Evolutionary conservation across 768 basidiomycete species (phyloP), one percentile per base, ranked within the genome.

Genomic region (Holtermanniella nyarrowii): DNA sequence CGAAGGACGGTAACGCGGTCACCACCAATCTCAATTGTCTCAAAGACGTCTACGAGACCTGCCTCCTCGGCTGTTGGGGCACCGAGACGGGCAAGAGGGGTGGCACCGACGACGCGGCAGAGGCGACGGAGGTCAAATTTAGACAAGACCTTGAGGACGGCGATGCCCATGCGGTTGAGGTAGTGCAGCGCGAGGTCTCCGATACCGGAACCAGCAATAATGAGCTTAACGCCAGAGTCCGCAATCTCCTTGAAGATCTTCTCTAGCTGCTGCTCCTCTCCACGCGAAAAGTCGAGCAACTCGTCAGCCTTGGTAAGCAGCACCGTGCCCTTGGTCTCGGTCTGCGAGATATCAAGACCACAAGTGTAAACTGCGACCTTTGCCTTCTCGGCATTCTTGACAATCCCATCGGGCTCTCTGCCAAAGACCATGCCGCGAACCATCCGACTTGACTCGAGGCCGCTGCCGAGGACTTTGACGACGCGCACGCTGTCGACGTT

Each of bases 361-460:
- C 82, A 86, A 0, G 93, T 97, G 75, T 85, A 99, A 51, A 99
- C 86, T 2, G 86, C 93, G 26, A 99, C 93, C 74, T 97, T 97
- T 43, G 84, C 88, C 62, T 82, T 84, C 46, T 75, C 76, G 7
- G 80, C 82, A 64, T 88, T 88, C 75, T 89, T 90, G 50, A 95
- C 69, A 46, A 79, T 77, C 46, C 89, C 88, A 73, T 99, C 95
- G 0, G 95, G 88, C 73, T 95, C 89, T 43, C 90, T 78, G 31
- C 88, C 88, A 58, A 97, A 97, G 0, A 99, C 95, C 95, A 99
- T 99, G 46, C 95, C 95, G 58, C 86, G 81, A 4, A 99, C 85
- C 4, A 99, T 91, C 50, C 78, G 81, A 73, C 89, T 93, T 21
- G 77, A 79, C 3, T 81, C 71, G n/a, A 99, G 74, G 62, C 79